These are phyloP conservation scores for Hortiboletus flavorubellus DNA, from an alignment of 768 basidiomycete species.

Conservation along the genomic window DNA sequence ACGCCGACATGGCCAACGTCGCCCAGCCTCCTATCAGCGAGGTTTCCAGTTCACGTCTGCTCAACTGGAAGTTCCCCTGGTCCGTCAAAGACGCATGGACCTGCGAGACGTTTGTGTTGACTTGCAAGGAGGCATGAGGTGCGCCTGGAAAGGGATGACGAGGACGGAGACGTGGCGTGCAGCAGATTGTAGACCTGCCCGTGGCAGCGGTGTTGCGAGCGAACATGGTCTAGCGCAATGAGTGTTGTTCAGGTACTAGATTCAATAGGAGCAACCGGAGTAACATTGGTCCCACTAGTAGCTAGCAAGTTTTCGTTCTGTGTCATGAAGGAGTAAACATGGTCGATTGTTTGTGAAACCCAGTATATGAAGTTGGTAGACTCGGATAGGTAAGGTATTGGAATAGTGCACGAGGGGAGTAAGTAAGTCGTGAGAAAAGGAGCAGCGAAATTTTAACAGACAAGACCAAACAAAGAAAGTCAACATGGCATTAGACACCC, in stretches of 20 bases:
- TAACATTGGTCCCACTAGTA: background rate
- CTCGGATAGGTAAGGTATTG: too few species aligned
- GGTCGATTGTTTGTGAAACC: too few species aligned
- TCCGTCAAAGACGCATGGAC: constrained; percentile 9
- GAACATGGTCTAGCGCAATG: background rate
- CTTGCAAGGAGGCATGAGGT: constrained; percentile 6
- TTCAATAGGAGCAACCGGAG: too few species aligned
- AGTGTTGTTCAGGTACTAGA: background rate
- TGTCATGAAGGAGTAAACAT: background rate
- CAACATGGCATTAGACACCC: too few species aligned
- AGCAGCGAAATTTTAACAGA: background rate
- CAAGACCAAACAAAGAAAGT: too few species aligned
- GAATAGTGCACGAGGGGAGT: background rate
- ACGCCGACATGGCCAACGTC: constrained; percentile 18
- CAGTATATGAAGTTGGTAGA: too few species aligned
- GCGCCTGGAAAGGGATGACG: background rate
- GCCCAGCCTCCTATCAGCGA: constrained; percentile 7
- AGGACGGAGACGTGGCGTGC: background rate
- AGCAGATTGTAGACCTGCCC: background rate
- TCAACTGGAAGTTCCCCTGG: background rate
- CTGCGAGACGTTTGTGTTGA: constrained; percentile 21
- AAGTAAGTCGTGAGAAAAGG: background rate
- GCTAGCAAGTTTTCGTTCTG: background rate
- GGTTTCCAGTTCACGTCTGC: background rate
- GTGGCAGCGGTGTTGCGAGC: background rate